Evolutionary conservation across 108 stramenopile genomes (phyloP).

Genomic region (Cyclotella atomus): DNA sequence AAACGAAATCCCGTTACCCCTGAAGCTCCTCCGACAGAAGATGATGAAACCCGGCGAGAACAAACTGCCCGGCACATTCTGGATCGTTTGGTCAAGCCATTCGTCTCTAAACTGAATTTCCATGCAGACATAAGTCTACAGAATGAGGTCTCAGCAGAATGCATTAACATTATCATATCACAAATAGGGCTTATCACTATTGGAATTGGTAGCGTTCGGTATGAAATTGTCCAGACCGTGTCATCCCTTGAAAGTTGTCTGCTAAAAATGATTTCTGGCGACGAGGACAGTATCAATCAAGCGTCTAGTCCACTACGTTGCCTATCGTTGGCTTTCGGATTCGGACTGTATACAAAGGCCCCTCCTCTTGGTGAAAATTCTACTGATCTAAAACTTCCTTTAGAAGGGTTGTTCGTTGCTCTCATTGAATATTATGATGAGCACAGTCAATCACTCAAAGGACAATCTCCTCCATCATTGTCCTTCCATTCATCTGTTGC

Average conservation of each 20-base stretch:
- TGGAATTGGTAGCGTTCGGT: conserved; percentile 75
- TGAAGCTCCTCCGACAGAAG: not conserved
- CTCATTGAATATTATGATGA: conserved; percentile 46
- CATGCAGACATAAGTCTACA: conserved; percentile 1
- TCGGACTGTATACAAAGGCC: conserved; percentile 37
- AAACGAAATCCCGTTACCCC: conserved; percentile 19
- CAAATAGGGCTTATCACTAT: conserved; percentile 58
- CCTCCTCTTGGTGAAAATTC: conserved; percentile 35
- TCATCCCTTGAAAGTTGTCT: conserved; percentile 31
- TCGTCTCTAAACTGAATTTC: not conserved
- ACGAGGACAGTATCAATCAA: conserved; percentile 6
- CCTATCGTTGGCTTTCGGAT: conserved; percentile 58
- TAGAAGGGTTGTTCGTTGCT: conserved; percentile 16
- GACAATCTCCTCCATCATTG: conserved; percentile 5
- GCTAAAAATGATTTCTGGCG: conserved; percentile 8
- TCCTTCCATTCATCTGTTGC: conserved; percentile 42
- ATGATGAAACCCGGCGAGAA: conserved; percentile 15
- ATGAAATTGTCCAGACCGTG: conserved; percentile 57
- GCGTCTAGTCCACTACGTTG: conserved; percentile 20
- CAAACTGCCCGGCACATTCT: conserved; percentile 32
- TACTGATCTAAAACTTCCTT: conserved; percentile 42
- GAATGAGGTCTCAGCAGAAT: conserved; percentile 44
- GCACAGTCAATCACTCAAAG: conserved; percentile 13
- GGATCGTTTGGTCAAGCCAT: conserved; percentile 48
- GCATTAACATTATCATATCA: conserved; percentile 60